Conservation (phyloP, 2,329 filamentous ascomycete species). For the Talaromyces sp. region DNA sequence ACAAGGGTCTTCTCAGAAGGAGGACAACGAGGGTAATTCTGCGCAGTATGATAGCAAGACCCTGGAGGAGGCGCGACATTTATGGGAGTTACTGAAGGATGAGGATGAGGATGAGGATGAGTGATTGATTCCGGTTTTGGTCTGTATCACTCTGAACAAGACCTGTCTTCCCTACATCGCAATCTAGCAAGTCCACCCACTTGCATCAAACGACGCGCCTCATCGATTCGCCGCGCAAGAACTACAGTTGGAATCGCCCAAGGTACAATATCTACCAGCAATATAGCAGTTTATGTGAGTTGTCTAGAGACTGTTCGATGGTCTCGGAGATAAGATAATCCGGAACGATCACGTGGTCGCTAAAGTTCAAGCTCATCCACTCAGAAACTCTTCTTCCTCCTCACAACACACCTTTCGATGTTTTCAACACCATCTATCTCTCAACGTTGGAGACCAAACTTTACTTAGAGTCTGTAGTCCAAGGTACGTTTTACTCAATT, state of each 20-base stretch:
- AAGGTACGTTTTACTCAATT: too few species aligned
- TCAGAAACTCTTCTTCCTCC: neutral
- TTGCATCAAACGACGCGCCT: too few species aligned
- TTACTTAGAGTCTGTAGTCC: too few species aligned
- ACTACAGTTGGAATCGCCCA: neutral
- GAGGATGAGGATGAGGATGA: constrained; percentile 33
- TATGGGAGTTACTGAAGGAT: constrained; percentile 42
- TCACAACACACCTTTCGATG: neutral
- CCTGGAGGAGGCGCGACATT: constrained; percentile 29
- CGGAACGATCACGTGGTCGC: constrained; percentile 24
- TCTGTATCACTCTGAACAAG: neutral
- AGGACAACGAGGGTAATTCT: constrained; percentile 13
- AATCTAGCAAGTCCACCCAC: too few species aligned
- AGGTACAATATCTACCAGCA: neutral
- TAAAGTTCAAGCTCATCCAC: constrained; percentile 17
- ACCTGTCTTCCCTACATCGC: neutral
- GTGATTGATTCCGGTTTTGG: neutral
- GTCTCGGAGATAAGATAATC: constrained; percentile 7
- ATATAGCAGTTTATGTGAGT: too few species aligned
- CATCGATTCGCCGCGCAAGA: neutral
- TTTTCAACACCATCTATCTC: neutral
- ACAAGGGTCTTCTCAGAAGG: constrained; percentile 12
- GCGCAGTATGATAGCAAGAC: constrained; percentile 20
- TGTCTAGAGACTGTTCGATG: neutral
- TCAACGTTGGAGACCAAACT: too few species aligned